Evolutionary conservation across 2,329 filamentous ascomycete genomes (phyloP).

Genomic region (Fusarium sp.): DNA sequence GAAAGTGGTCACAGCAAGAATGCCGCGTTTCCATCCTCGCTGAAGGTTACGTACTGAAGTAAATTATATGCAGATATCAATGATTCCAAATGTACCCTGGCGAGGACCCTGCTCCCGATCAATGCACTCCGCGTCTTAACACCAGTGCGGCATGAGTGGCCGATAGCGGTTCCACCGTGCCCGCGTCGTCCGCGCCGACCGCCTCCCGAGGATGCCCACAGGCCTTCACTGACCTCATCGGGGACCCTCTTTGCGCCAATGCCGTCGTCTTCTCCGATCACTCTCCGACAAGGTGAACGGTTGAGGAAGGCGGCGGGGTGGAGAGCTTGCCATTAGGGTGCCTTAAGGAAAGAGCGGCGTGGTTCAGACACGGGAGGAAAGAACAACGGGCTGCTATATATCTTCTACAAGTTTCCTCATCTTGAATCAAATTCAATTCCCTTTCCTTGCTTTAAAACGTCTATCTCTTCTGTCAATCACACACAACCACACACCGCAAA

Average conservation of each 20-base stretch:
- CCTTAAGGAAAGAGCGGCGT: conserved; percentile 17
- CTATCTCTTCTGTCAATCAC: conserved; percentile 6
- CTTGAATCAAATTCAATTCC: neutral
- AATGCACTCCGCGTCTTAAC: conserved; percentile 37
- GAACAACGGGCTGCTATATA: conserved; percentile 30
- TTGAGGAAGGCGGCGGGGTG: conserved; percentile 15
- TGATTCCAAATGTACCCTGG: conserved; percentile 37
- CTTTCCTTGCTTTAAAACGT: conserved; percentile 12
- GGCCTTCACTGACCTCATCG: conserved; percentile 45
- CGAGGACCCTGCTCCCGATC: conserved; percentile 26
- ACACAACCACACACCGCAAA: conserved; percentile 22
- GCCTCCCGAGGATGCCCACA: conserved; percentile 42
- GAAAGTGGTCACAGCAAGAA: neutral
- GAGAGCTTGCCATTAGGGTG: conserved; percentile 9
- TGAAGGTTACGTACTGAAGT: neutral
- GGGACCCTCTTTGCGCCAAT: conserved; percentile 39
- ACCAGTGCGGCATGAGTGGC: conserved; percentile 22
- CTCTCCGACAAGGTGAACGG: conserved; percentile 38
- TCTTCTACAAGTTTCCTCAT: conserved; percentile 24
- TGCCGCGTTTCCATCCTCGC: neutral
- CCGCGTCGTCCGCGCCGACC: conserved; percentile 34
- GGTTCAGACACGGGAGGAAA: conserved; percentile 15
- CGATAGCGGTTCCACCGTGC: conserved; percentile 41
- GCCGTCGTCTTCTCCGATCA: conserved; percentile 42
- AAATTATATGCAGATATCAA: neutral